phyloP scores from a whole-genome alignment of 805 yeast genomes.

The Kodamaea hsintzibuensis region DNA sequence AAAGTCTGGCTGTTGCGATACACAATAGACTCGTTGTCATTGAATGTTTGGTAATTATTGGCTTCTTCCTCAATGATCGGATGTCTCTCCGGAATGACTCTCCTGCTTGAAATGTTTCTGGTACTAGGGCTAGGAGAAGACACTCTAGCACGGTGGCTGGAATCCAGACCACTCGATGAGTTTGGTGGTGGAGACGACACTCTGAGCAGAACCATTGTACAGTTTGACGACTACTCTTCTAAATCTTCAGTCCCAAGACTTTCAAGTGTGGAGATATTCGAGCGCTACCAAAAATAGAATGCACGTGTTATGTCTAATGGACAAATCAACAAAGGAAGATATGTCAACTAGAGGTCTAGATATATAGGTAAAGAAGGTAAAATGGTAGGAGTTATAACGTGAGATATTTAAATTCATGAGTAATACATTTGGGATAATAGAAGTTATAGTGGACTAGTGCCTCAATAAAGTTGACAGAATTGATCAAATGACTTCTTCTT shows the following conservation, averaged over 20 bases:
- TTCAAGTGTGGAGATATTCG: neutral
- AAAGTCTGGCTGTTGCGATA: slow-evolving; percentile 5
- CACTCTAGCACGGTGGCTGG: slow-evolving; percentile 5
- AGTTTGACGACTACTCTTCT: neutral
- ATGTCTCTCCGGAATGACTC: slow-evolving; percentile 21
- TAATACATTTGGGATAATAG: no score
- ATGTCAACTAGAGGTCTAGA: neutral
- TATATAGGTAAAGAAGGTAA: no score
- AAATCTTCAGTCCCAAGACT: neutral
- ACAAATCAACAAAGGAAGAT: neutral
- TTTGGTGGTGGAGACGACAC: slow-evolving; percentile 2
- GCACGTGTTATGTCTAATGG: neutral
- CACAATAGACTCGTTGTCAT: slow-evolving; percentile 12
- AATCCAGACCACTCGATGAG: neutral
- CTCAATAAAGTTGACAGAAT: no score
- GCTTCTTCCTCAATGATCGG: slow-evolving; percentile 11
- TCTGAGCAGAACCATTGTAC: slow-evolving; percentile 1
- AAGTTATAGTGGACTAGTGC: no score
- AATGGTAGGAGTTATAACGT: no score
- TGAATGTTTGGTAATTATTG: neutral
- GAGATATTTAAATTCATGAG: no score
- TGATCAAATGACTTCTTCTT: no score
- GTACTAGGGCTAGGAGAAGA: slow-evolving; percentile 14
- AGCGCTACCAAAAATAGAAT: neutral
- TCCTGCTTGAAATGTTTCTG: slow-evolving; percentile 20